Base-by-base conservation (phyloP, 2,329 filamentous ascomycete genomes). In the Teratosphaeria pseudoeucalypti region DNA sequence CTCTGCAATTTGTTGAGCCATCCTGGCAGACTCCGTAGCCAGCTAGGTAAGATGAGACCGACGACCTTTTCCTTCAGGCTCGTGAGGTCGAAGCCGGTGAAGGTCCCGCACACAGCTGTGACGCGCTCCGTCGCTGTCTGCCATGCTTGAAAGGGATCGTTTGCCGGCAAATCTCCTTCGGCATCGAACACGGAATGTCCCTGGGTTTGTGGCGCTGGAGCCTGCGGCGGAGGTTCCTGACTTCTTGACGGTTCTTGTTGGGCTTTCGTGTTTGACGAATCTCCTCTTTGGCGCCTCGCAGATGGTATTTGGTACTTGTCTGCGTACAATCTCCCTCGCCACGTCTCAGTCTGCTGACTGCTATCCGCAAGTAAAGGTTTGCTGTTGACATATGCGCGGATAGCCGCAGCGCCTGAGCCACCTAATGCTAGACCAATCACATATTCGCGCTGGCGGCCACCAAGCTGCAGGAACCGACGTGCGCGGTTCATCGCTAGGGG, bases 1-100 rank as follows among this genome's bases (percentile, higher is more conserved):
- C 84, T 83, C 71, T 96, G 91, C 37, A 97, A 81, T 73, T 96
- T 96, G 61, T 83, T 81, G 58, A 95, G 77, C 58, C 89, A 90
- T 2, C 79, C 85, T 0, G 92, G 92, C 19, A 96, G 77, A 52
- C 84, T 72, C 64, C 85, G 87, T 37, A 88, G 85, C 92, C 92
- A 97, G 52, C 88, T 85, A 0, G 92, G 92, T 2, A 95, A 75
- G 37, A 97, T 85, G 2, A 67, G 58, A 43, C 65, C 66, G 10
- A 68, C 66, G 39, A 74, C 64, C 39, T 64, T 68, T 29, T 67
- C 67, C 10, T 65, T 62, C 9, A 71, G 49, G 10, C 62, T 60
- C 16, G 63, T 59, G 14, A 71, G 58, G 29, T 71, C 68, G 23
- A 72, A 65, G 9, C 62, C 64, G 11, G 64, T 62, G n/a, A 72